phyloP scores from a whole-genome alignment of 2,329 filamentous ascomycete genomes.

The Aspergillus sojae region DNA sequence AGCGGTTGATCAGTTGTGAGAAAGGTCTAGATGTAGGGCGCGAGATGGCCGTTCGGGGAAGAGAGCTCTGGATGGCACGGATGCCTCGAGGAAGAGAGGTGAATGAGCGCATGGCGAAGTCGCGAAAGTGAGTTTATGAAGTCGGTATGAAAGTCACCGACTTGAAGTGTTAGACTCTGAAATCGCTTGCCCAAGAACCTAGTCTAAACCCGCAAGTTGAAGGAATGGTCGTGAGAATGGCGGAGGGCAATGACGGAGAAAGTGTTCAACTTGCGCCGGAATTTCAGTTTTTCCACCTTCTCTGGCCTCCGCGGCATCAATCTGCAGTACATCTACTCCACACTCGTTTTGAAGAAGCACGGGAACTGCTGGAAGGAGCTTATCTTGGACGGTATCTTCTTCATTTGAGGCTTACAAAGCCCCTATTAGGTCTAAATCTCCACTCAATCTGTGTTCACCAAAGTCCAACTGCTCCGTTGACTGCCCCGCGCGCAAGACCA shows the following conservation, averaged over 20 bases:
- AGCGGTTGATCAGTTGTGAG: constrained; percentile 23
- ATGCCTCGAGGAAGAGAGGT: constrained; percentile 24
- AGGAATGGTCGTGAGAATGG: not conserved
- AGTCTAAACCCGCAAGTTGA: not conserved
- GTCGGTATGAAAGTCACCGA: not conserved
- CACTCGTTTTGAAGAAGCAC: not conserved
- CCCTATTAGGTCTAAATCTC: not conserved
- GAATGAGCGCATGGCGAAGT: constrained; percentile 22
- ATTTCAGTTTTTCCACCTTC: constrained; percentile 28
- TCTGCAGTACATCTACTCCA: not conserved
- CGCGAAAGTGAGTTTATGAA: not conserved
- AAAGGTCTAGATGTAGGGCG: constrained; percentile 24
- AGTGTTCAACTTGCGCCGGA: constrained; percentile 29
- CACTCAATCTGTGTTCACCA: not conserved
- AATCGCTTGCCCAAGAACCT: not conserved
- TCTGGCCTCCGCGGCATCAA: constrained; percentile 22
- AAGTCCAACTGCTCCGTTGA: not conserved
- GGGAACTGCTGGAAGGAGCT: not conserved
- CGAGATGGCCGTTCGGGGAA: constrained; percentile 19
- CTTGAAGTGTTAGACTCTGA: not conserved
- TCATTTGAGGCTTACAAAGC: not conserved
- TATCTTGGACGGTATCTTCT: not conserved
- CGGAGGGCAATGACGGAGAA: constrained; percentile 8
- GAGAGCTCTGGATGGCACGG: constrained; percentile 21
- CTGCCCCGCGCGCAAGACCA: constrained; percentile 19